Conservation (phyloP, 1,139 yeast genomes). For the Arxiozyma bovina region DNA sequence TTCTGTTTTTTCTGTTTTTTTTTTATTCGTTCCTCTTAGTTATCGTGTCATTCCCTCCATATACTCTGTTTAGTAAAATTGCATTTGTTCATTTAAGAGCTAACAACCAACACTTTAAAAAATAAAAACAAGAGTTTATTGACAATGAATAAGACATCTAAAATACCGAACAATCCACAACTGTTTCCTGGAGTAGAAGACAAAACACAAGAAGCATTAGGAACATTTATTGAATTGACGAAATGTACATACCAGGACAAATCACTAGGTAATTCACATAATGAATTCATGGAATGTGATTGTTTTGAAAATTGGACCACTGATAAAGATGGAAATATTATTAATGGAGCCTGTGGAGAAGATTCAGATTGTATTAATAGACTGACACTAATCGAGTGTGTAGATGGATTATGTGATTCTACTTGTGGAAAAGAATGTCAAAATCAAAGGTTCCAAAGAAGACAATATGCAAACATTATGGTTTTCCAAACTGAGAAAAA, state of each 20-base stretch:
- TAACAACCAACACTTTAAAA: background rate
- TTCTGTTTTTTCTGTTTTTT: too few species aligned
- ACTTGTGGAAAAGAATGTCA: constrained; percentile 73
- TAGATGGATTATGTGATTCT: constrained; percentile 49
- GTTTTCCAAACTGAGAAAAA: constrained; percentile 74
- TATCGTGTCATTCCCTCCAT: background rate
- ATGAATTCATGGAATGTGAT: constrained; percentile 80
- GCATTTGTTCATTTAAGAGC: background rate
- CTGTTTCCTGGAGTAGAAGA: constrained; percentile 42
- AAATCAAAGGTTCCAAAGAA: constrained; percentile 78
- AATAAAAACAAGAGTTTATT: background rate
- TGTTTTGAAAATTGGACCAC: constrained; percentile 39
- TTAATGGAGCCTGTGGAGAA: constrained; percentile 72
- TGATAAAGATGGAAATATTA: constrained; percentile 22
- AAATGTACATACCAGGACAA: constrained; percentile 56
- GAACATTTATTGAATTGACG: constrained; percentile 46
- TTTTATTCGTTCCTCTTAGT: background rate
- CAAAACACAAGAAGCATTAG: constrained; percentile 62
- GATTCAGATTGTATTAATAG: constrained; percentile 87
- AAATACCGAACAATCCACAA: constrained; percentile 4
- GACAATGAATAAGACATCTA: constrained; percentile 5
- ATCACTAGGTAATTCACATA: constrained; percentile 54
- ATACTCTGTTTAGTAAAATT: too few species aligned
- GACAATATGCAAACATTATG: constrained; percentile 61
- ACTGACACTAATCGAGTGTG: constrained; percentile 86